Evolutionary conservation across 768 basidiomycete species (phyloP).

Genomic region (Cyathus striatus): DNA sequence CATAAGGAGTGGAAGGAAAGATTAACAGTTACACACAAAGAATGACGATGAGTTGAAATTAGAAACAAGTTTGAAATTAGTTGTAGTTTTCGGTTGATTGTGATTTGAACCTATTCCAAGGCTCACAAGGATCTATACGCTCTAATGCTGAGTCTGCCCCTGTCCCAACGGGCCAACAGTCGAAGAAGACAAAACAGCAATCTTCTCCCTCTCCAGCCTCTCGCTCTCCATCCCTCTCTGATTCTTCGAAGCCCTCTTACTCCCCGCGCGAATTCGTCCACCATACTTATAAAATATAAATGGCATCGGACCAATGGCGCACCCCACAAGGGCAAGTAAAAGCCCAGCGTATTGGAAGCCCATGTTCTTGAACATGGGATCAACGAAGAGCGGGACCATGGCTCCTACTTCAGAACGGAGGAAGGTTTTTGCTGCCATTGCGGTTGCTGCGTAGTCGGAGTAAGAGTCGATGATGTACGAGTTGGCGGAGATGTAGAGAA

Average conservation of each 20-base stretch:
- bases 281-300: constrained; percentile 38
- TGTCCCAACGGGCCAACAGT: no score
- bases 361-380: constrained; percentile 36
- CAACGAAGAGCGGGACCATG: constrained; percentile 31
- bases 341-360: constrained; percentile 34
- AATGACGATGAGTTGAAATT: no score
- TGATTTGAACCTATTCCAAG: no score
- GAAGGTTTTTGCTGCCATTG: constrained; percentile 39
- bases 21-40: no score
- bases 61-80: no score
- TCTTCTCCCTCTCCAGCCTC: no score
- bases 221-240: not conserved
- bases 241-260: not conserved
- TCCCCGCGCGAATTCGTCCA: constrained; percentile 26
- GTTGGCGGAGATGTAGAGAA: constrained; percentile 37
- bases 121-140: no score
- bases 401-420: constrained; percentile 30
- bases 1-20: no score
- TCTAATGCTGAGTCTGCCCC: no score
- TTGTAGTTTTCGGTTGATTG: no score
- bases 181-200: no score
- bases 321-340: constrained; percentile 25
- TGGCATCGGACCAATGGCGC: constrained; percentile 30
- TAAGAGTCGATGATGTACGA: constrained; percentile 41
- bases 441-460: constrained; percentile 36